Evolutionary conservation across 140 eudicot genomes (phyloP), one percentile per base, ranked within the genome.

Genomic region (Senecio squalidus): DNA sequence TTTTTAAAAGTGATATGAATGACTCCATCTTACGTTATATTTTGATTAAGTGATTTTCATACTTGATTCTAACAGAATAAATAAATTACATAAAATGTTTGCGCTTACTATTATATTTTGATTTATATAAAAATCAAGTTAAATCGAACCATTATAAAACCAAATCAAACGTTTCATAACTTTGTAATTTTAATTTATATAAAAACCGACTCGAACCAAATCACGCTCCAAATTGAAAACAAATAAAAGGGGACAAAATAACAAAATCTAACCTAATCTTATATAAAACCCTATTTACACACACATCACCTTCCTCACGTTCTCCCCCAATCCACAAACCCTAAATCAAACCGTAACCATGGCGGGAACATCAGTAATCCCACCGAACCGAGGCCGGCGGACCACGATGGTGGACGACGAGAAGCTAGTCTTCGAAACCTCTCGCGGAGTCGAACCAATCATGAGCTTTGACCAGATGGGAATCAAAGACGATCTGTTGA

Each of bases 381-480:
- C 94, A 56, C 80, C 84, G 71, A 74, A 78, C 74, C 73, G 94
- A 22, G 70, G 58, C 0, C 79, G 92, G 24, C 68, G 84, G 24
- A 67, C 71, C 13, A 76, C 71, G 69, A 81, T 50, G 58, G 81
- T 64, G 58, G 95, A 74, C 74, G 97, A 90, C 71, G 88, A 89
- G 61, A 80, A 79, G 74, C 84, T 91, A 14, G 84, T 78, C 4
- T 91, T 91, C 47, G 91, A 86, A 64, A 86, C 98, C 0, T 80
- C 94, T 2, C 71, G 76, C 13, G 98, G 98, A 0, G 94, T 91
- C 26, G 94, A 91, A 63, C 91, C 98, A 0, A 74, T 91, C 18
- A 67, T 72, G 79, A 86, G 84, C 57, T 91, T 91, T 71, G 98
- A 86, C 55, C 85, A 79, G 68, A 91, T 91, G 98, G 98, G 98